phyloP scores from a whole-genome alignment of 305 asterid species.

The Coffea humblotiana region DNA sequence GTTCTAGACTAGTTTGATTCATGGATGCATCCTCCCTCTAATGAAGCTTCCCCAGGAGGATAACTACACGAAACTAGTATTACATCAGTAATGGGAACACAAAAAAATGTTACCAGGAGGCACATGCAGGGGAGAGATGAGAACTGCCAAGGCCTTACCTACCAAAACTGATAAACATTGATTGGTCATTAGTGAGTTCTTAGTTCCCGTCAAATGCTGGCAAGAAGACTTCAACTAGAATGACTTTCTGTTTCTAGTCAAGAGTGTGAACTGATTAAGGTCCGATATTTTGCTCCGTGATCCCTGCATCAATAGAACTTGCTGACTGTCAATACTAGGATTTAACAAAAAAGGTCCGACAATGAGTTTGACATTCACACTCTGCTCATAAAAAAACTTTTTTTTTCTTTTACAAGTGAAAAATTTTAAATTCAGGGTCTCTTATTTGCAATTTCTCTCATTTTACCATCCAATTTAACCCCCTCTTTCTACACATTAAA shows the following conservation, averaged over 20 bases:
- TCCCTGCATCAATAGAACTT: background rate
- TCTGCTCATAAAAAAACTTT: background rate
- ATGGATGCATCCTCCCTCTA: background rate
- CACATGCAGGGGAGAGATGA: background rate
- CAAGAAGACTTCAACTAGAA: no score
- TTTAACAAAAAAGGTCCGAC: background rate
- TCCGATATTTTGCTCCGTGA: background rate
- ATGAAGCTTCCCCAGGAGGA: slow-evolving; percentile 1
- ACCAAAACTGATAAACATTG: background rate
- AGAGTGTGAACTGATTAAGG: background rate
- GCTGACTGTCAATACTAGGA: background rate
- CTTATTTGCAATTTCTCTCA: no score
- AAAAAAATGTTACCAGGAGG: background rate
- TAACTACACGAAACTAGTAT: no score
- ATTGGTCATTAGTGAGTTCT: background rate
- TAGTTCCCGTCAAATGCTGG: background rate
- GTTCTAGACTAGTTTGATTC: background rate
- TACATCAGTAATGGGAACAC: background rate
- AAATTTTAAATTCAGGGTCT: no score
- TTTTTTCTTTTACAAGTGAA: no score
- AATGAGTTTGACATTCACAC: background rate
- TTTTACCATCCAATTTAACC: no score
- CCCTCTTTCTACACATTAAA: no score
- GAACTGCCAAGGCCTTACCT: background rate
- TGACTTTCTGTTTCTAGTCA: background rate